Base-by-base conservation (phyloP, 768 basidiomycete genomes). In the Asterophora parasitica region DNA sequence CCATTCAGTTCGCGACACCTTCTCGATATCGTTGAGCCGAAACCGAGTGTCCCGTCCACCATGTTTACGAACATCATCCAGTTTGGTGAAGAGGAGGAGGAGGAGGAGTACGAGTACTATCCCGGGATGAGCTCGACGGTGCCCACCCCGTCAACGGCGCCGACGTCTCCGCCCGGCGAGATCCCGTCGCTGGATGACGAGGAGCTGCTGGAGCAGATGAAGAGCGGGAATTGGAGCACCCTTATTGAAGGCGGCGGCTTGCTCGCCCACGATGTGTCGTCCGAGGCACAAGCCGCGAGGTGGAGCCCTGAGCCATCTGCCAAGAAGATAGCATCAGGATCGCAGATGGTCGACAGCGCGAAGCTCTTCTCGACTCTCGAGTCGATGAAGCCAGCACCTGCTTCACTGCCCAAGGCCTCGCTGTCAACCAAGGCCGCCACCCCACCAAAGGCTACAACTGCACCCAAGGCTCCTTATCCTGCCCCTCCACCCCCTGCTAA, bases 1-100 rank as follows among this genome's bases (percentile, higher is more conserved):
- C 69, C 72, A 1, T 51, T 62, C 26, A 65, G 72, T 40, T 70
- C 66, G 20, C 59, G 64, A 42, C 49, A 51, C 47, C 57, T 72
- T 47, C 60, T 67, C 41, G 64, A 66, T 19, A 70, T 72, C 43
- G 59, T 68, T 12, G 71, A 70, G 53, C 74, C 72, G 3, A 72
- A 70, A 49, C 73, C 73, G 2, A 72, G 68, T 44, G 63, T 66
- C 12, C 67, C 71, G 9, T 54, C 65, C 9, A 61, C 62, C 39
- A 65, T 64, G 58, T 75, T 64, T 52, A 57, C 67, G 17, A 61
- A 63, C 1, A 69, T 74, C 48, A 61, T 74, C 45, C 61, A 65
- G 17, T 71, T 65, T 42, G 65, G 50, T 10, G 62, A 54, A 12
- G 56, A 58, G 35, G 61, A 60, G 4, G 37, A 59, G 20, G 52